Base-by-base conservation (phyloP, 805 yeast species). In the Danielozyma ontarioensis region DNA sequence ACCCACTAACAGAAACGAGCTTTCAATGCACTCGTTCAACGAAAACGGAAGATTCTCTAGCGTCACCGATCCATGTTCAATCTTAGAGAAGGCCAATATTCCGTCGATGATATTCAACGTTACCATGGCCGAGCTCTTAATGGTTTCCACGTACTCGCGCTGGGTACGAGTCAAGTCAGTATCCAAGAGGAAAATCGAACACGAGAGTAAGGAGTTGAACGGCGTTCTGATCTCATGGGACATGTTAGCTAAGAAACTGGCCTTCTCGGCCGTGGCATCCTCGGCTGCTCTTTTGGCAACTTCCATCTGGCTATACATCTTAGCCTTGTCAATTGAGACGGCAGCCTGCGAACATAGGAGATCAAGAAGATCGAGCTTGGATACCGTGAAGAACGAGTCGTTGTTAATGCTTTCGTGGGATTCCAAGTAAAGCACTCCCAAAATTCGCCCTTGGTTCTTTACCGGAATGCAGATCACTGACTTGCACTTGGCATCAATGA, bases 161-260 rank as follows among this genome's bases (percentile, higher is more conserved):
- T 73, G 79, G 5, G 68, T 51, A 22, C 52, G 56, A 11, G 51
- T 59, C 36, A 73, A 50, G 3, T 57, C 60, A 0, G 79, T 73
- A 37, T 72, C 77, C 33, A 73, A 51, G 35, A 74, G 54, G 40
- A 73, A 67, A 3, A 72, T 64, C 2, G 73, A 62, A 47, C 74
- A 70, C 13, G 74, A 68, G 35, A 71, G 53, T 21, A 70, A 55
- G 2, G 74, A 70, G 44, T 74, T 74, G 51, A 73, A 73, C 1
- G 79, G 79, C 2, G 79, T 73, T 31, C 79, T 53, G 31, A 73
- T 72, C 41, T 73, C 79, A 43, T 73, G 79, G 2, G 78, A 72
- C 79, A 73, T 73, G 40, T 73, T 74, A 15, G 67, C 67, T 36
- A 73, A 46, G 45, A 73, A 73, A 33, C 73, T 70, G 3, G 78